Conservation (phyloP, 345 rosid genomes). For the Moringa oleifera region DNA sequence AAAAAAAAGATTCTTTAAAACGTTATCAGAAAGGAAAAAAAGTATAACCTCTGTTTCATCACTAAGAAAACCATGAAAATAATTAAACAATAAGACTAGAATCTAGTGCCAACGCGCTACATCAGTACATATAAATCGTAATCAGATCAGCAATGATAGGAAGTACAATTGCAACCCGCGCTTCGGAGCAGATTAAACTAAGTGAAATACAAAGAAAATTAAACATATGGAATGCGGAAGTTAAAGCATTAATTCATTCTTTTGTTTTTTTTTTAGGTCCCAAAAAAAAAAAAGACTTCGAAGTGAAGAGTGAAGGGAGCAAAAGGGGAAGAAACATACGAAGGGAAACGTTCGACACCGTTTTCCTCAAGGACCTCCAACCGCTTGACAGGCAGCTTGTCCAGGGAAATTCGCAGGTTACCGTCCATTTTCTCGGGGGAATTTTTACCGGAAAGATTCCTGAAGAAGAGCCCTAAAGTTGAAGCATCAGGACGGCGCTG, state of each 20-base stretch:
- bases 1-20: neutral
- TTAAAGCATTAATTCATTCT: no score
- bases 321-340: conserved; percentile 32
- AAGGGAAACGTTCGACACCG: conserved; percentile 73
- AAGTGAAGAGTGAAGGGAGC: neutral
- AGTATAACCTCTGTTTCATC: neutral
- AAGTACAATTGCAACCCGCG: neutral
- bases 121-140: neutral
- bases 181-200: neutral
- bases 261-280: no score
- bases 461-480: neutral
- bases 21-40: neutral
- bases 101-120: neutral
- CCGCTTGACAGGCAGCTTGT: conserved; percentile 80
- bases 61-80: neutral
- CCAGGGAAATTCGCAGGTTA: conserved; percentile 62
- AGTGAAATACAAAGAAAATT: no score
- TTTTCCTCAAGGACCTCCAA: conserved; percentile 74
- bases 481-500: neutral
- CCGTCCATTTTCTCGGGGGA: conserved; percentile 41
- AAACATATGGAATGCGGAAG: neutral
- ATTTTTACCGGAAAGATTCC: conserved; percentile 11
- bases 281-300: neutral
- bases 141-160: neutral
- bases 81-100: neutral